Evolutionary conservation across 768 basidiomycete genomes (phyloP).

Genomic region (Boletus huronensis): DNA sequence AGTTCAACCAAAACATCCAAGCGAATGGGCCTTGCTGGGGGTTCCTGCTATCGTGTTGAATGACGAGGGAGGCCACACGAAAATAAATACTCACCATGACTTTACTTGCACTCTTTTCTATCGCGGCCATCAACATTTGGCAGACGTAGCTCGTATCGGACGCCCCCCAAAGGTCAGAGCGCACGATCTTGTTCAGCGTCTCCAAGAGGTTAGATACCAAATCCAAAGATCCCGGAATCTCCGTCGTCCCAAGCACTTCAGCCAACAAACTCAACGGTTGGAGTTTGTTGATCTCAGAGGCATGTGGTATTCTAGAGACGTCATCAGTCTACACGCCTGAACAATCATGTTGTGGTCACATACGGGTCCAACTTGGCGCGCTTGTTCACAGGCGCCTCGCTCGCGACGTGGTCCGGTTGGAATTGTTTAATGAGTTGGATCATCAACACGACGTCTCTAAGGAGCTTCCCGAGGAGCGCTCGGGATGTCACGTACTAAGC

Average conservation of each 20-base stretch:
- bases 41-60: conserved; percentile 39
- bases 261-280: conserved; percentile 55
- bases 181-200: conserved; percentile 62
- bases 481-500: conserved; percentile 46
- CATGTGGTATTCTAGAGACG: conserved; percentile 11
- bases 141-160: conserved; percentile 76
- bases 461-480: conserved; percentile 44
- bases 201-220: conserved; percentile 72
- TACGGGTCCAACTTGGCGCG: conserved; percentile 60
- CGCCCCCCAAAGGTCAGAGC: conserved; percentile 47
- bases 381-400: conserved; percentile 54
- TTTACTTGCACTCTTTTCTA: conserved; percentile 61
- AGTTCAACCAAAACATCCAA: conserved; percentile 86
- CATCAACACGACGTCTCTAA: conserved; percentile 52
- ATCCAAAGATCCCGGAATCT: conserved; percentile 66
- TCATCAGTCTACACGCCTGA: not conserved
- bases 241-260: conserved; percentile 65
- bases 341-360: conserved; percentile 33
- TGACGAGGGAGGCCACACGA: not conserved
- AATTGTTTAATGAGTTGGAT: conserved; percentile 48
- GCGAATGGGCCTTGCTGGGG: conserved; percentile 58
- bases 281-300: conserved; percentile 39
- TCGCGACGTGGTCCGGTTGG: conserved; percentile 42
- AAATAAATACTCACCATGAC: conserved; percentile 43
- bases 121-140: conserved; percentile 80